These are phyloP conservation scores for Punctularia strigosozonata DNA, from an alignment of 768 basidiomycete species.

Conservation along the genomic window DNA sequence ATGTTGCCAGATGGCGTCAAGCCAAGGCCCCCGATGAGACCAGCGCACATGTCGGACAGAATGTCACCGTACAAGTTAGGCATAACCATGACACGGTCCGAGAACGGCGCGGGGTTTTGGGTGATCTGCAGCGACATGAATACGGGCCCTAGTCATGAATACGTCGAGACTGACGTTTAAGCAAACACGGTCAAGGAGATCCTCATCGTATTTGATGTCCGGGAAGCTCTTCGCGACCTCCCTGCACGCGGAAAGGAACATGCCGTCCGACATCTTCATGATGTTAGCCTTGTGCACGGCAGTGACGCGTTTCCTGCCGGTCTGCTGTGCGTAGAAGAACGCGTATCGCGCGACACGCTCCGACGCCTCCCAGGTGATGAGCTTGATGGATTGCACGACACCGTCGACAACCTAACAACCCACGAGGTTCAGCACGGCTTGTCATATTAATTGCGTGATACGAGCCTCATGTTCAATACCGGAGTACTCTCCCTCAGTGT, in stretches of 20 bases:
- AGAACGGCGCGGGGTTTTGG: constrained; percentile 85
- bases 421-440: constrained; percentile 2
- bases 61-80: constrained; percentile 97
- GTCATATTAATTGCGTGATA: constrained; percentile 2
- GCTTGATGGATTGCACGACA: constrained; percentile 98
- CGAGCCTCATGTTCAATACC: constrained; percentile 97
- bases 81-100: constrained; percentile 99
- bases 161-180: constrained; percentile 47
- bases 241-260: constrained; percentile 97
- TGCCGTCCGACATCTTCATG: constrained; percentile 99
- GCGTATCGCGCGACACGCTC: constrained; percentile 98
- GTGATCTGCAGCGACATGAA: constrained; percentile 44
- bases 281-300: constrained; percentile 99
- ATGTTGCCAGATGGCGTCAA: constrained; percentile 97
- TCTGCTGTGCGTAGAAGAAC: constrained; percentile 90
- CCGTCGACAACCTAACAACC: constrained; percentile 76
- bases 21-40: constrained; percentile 94
- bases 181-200: constrained; percentile 93
- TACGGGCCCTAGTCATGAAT: background rate
- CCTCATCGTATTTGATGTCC: constrained; percentile 88
- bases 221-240: constrained; percentile 95
- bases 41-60: constrained; percentile 96
- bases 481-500: constrained; percentile 99
- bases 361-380: constrained; percentile 98
- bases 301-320: constrained; percentile 84